Evolutionary conservation across 257 asterid genomes (phyloP).

Genomic region (Solanum verrucosum): DNA sequence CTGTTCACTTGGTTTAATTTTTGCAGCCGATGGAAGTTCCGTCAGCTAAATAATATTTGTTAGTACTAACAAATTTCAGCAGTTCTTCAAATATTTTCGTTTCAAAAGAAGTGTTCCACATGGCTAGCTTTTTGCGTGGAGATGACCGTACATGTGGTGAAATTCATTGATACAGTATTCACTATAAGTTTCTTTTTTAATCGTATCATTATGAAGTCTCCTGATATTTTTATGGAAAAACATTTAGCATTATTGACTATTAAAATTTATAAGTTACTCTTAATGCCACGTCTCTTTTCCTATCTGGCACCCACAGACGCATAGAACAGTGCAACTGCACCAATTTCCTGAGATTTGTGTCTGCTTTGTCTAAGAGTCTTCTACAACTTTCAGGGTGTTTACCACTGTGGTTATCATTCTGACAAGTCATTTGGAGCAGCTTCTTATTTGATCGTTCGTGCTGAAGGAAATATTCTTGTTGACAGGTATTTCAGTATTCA

Average conservation of each 20-base stretch:
- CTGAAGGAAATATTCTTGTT: conserved; percentile 63
- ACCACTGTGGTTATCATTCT: conserved; percentile 72
- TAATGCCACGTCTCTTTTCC: neutral
- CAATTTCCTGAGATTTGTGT: neutral
- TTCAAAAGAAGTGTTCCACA: neutral
- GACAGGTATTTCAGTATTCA: conserved; percentile 39
- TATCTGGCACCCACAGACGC: neutral
- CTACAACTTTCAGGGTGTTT: conserved; percentile 37
- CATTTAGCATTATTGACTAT: neutral
- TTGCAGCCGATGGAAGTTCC: neutral
- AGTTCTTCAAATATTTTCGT: neutral
- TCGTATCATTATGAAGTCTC: neutral
- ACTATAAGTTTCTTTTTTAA: neutral
- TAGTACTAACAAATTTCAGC: neutral
- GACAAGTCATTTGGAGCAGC: conserved; percentile 66
- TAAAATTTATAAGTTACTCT: neutral
- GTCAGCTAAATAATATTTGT: neutral
- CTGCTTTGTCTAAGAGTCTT: neutral
- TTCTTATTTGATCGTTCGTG: conserved; percentile 52
- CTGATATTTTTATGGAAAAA: neutral
- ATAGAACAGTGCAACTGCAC: neutral
- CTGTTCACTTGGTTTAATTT: neutral
- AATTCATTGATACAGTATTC: neutral
- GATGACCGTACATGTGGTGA: neutral
- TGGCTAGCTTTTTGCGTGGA: neutral